A percentile compares a stretch with the other conserved stretches of the same genome.
phyloP scores from a whole-genome alignment of 768 basidiomycete species.

The Heimioporus sp. region DNA sequence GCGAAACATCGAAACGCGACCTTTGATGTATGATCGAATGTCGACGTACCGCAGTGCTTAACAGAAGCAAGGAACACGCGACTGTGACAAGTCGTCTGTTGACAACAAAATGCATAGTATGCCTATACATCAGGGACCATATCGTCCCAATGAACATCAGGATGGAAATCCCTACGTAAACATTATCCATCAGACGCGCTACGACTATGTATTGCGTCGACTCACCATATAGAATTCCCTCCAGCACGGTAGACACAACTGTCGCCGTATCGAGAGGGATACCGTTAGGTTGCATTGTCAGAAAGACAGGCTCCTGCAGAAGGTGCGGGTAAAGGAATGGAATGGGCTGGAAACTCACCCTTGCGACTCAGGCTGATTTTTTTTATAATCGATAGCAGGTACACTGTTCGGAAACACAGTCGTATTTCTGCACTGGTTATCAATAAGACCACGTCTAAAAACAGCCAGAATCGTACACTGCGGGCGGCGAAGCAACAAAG shows the following conservation, averaged over 20 bases:
- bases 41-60: slow-evolving; percentile 21
- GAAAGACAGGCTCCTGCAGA: background rate
- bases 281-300: slow-evolving; percentile 3
- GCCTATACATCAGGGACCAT: slow-evolving; percentile 17
- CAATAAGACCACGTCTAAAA: background rate
- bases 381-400: background rate
- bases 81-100: slow-evolving; percentile 15
- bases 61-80: slow-evolving; percentile 20
- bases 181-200: background rate
- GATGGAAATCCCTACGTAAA: slow-evolving; percentile 24
- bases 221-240: slow-evolving; percentile 26
- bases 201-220: background rate
- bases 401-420: background rate
- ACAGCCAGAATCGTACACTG: background rate
- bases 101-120: background rate
- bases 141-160: slow-evolving; percentile 30
- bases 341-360: background rate
- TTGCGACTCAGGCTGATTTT: background rate
- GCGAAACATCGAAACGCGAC: background rate
- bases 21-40: too few species aligned
- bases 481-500: too few species aligned
- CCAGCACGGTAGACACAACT: slow-evolving; percentile 25
- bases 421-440: too few species aligned
- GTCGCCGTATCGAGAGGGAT: slow-evolving; percentile 20
- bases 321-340: background rate